phyloP scores from a whole-genome alignment of 108 stramenopile genomes.

The Cyclostephanos tholiformis region DNA sequence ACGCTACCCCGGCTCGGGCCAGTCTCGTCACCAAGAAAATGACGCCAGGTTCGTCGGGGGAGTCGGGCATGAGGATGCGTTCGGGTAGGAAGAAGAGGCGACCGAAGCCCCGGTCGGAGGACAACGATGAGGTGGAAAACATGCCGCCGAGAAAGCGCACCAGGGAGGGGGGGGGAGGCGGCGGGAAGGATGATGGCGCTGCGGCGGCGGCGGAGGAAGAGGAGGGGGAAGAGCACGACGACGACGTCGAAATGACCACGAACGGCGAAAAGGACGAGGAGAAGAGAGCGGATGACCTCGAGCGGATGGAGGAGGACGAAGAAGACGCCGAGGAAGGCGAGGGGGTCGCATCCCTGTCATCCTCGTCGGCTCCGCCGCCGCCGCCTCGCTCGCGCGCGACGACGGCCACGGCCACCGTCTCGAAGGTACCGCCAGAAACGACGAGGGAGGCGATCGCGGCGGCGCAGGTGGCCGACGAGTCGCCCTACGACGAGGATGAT shows the following conservation, averaged over 20 bases:
- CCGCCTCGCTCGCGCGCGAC: not conserved
- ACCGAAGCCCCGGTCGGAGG: too few relatives aligned
- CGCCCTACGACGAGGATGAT: not conserved
- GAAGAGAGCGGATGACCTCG: not conserved
- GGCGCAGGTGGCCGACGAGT: not conserved
- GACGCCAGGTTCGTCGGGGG: not conserved
- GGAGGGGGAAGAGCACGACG: not conserved
- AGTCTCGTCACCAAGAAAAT: not conserved
- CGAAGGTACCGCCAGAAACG: slow-evolving; percentile 3
- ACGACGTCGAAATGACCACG: not conserved
- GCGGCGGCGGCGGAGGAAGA: too few relatives aligned
- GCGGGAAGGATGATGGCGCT: not conserved
- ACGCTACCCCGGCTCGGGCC: too few relatives aligned
- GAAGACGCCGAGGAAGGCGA: too few relatives aligned
- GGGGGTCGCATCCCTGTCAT: too few relatives aligned
- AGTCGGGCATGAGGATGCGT: not conserved
- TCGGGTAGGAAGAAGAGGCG: not conserved
- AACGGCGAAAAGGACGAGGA: not conserved
- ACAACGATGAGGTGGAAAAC: too few relatives aligned
- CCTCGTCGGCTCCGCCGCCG: too few relatives aligned
- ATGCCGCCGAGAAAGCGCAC: too few relatives aligned
- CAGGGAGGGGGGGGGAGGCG: too few relatives aligned
- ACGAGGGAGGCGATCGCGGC: slow-evolving; percentile 10
- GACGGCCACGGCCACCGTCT: not conserved
- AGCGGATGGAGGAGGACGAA: not conserved